Evolutionary conservation across 2,329 filamentous ascomycete genomes (phyloP), one percentile per base, ranked within the genome.

Genomic region (Cladophialophora chaetospira): DNA sequence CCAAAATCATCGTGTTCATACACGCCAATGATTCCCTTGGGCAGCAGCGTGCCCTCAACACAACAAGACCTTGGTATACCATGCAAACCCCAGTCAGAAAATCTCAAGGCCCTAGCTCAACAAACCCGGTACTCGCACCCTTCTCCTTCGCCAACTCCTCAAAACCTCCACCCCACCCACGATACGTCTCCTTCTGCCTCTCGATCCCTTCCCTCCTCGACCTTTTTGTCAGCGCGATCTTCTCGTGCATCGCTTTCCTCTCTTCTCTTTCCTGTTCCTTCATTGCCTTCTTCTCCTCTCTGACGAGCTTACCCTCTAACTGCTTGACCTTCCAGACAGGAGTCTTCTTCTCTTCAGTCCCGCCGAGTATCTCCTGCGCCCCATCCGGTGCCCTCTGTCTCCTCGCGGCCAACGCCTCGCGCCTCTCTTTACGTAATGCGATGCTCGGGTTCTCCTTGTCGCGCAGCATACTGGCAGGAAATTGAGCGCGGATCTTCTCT

Each of bases 131-230:
- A 5, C 15, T 13, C 15, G 13, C n/a, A 19, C 28, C 28, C 13
- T 53, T 6, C 8, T 35, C 26, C 36, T 53, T 53, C 11, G 31
- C 40, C 40, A 53, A 26, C 6, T 53, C 44, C 40, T 53, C 36
- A n/a, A 60, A 60, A 11, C 44, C 57, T n/a, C 57, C 40, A 15
- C 57, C 57, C 57, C 57, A 60, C 3, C 57, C 57, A 4, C 31
- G 10, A 17, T 60, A 60, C 10, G 31, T 48, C 31, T 48, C 45
- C 29, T 35, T 36, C 45, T 48, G 19, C 2, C 19, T 23, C 13
- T 21, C 15, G 15, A 13, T 51, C 4, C 45, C 38, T 19, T 51
- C 43, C 4, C 15, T n/a, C 23, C 17, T 46, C 10, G 17, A 9
- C 19, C 9, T 50, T 15, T 40, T 33, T 10, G 8, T 23, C 9